Percentiles rank a stretch among this genome's conserved stretches.
These are phyloP conservation scores for Pyrus betulifolia DNA, from an alignment of 306 rosid genomes.

Conservation along the genomic window DNA sequence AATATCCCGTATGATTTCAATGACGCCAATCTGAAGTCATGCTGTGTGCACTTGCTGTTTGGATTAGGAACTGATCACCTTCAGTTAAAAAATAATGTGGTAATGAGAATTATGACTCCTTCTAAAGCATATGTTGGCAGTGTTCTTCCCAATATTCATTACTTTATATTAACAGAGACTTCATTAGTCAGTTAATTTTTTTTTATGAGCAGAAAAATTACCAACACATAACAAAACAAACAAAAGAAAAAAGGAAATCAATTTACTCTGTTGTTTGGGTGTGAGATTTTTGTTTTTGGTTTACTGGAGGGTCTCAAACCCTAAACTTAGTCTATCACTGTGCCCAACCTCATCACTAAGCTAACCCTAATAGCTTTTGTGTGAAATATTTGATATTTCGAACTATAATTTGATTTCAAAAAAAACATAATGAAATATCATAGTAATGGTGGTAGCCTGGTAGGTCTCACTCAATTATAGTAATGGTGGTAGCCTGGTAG, in stretches of 20 bases:
- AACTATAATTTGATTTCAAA: not conserved
- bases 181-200: not conserved
- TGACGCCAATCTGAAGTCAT: slow-evolving; percentile 51
- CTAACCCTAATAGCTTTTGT: not conserved
- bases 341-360: not conserved
- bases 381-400: not conserved
- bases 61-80: not conserved
- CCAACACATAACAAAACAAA: no score
- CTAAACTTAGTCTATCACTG: not conserved
- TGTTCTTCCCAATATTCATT: not conserved
- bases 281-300: no score
- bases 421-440: no score
- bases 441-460: not conserved
- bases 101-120: no score
- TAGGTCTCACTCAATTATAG: no score
- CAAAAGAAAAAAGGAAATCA: no score
- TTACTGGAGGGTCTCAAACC: not conserved
- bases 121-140: not conserved
- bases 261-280: no score
- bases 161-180: not conserved
- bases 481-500: not conserved
- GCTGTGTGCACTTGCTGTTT: slow-evolving; percentile 13
- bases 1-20: not conserved
- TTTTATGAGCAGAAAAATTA: no score
- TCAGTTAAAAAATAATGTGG: no score